Conservation (phyloP, 2,329 filamentous ascomycete species). For the Basipetospora chlamydospora region DNA sequence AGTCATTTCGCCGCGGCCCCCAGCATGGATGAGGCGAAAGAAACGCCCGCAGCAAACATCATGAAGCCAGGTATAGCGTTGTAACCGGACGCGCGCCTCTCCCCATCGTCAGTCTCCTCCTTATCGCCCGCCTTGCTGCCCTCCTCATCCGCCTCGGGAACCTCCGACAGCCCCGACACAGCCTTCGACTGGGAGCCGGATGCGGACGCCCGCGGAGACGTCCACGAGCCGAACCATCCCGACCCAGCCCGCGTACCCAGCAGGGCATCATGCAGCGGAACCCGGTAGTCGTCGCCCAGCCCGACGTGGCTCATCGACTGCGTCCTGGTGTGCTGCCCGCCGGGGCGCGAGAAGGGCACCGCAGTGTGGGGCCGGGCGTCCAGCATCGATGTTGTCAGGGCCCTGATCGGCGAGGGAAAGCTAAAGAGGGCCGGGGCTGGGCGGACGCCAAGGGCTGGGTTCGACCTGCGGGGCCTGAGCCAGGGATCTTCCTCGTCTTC, state of each 20-base stretch:
- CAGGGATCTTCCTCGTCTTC: too few species aligned
- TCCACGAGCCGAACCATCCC: not conserved
- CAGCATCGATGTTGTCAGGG: too few species aligned
- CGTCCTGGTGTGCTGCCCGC: not conserved
- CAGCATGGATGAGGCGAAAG: slow-evolving; percentile 2
- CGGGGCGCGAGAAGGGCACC: slow-evolving; percentile 2
- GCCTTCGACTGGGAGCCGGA: not conserved
- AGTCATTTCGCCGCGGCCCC: too few species aligned
- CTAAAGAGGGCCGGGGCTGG: too few species aligned
- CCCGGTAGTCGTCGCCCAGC: not conserved
- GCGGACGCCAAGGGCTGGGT: not conserved
- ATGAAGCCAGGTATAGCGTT: slow-evolving; percentile 2
- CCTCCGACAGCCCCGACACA: not conserved
- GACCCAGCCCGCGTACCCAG: not conserved
- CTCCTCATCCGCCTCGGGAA: not conserved
- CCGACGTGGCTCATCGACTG: not conserved
- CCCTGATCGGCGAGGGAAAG: too few species aligned
- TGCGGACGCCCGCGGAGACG: not conserved
- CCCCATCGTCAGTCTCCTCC: not conserved
- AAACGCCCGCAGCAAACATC: slow-evolving; percentile 4
- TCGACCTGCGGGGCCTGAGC: not conserved
- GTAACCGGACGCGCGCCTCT: not conserved
- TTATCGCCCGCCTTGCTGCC: not conserved
- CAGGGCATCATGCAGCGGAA: slow-evolving; percentile 3
- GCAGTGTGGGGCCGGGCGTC: not conserved